A percentile compares a stretch with the other conserved stretches of the same genome.
These are phyloP conservation scores for Gastroboletus turbinatus DNA, from an alignment of 1,284 basidiomycete species.

Conservation along the genomic window DNA sequence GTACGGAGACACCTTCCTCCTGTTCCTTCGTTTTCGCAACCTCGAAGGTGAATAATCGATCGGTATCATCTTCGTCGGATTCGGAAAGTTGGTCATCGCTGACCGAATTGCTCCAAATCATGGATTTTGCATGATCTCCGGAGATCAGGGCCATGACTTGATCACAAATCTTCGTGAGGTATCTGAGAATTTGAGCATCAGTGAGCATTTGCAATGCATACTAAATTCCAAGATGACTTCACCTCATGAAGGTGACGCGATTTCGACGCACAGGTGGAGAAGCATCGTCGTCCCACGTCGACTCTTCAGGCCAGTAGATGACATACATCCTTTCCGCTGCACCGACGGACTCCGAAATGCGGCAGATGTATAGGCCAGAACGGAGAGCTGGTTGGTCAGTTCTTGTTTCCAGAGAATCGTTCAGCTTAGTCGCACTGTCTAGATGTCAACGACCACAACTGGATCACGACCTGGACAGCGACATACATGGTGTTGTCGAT, in stretches of 20 bases:
- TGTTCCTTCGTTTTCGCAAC: slow-evolving; percentile 59
- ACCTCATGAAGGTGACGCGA: slow-evolving; percentile 62
- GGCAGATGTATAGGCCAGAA: slow-evolving; percentile 51
- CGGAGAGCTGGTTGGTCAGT: slow-evolving; percentile 36
- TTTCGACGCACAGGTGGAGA: slow-evolving; percentile 48
- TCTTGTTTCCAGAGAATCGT: slow-evolving; percentile 13
- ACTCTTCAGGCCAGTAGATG: slow-evolving; percentile 62
- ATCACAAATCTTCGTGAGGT: slow-evolving; percentile 55
- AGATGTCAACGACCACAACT: background rate
- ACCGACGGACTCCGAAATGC: slow-evolving; percentile 5
- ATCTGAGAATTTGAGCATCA: slow-evolving; percentile 33
- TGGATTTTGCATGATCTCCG: slow-evolving; percentile 40
- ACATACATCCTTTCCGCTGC: slow-evolving; percentile 38
- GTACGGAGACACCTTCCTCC: slow-evolving; percentile 47
- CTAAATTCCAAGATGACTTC: background rate
- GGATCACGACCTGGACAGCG: background rate
- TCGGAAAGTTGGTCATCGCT: slow-evolving; percentile 31
- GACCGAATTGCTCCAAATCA: slow-evolving; percentile 42
- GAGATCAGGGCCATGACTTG: slow-evolving; percentile 53
- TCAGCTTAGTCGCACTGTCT: slow-evolving; percentile 15
- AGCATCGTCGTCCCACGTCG: slow-evolving; percentile 57
- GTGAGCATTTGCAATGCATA: background rate
- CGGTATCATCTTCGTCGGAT: slow-evolving; percentile 40
- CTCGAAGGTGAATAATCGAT: slow-evolving; percentile 54
- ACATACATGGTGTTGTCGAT: slow-evolving; percentile 41